A percentile compares a stretch with the other conserved stretches of the same genome.
Evolutionary conservation across 805 yeast genomes (phyloP).

Genomic region (Saccharomycopsis microspora): DNA sequence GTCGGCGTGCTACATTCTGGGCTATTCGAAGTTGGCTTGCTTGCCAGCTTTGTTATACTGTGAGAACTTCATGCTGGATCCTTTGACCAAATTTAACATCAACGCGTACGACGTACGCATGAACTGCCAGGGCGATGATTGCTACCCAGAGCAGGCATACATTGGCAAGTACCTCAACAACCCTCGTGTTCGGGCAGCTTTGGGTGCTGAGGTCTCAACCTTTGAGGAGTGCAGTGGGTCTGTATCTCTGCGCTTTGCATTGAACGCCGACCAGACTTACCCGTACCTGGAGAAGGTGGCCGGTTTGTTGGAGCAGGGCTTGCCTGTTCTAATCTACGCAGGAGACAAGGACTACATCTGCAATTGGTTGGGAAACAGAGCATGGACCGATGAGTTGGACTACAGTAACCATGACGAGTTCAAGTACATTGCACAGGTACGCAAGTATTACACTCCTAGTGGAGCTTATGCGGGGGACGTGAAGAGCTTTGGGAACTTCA

Average conservation of each 20-base stretch:
- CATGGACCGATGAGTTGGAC: slow-evolving; percentile 60
- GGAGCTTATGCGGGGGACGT: slow-evolving; percentile 46
- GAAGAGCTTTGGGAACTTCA: slow-evolving; percentile 57
- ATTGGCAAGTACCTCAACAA: slow-evolving; percentile 71
- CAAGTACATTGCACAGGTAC: slow-evolving; percentile 25
- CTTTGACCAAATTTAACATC: slow-evolving; percentile 74
- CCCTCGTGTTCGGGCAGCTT: slow-evolving; percentile 62
- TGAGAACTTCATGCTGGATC: slow-evolving; percentile 71
- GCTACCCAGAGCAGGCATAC: slow-evolving; percentile 71
- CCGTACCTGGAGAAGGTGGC: slow-evolving; percentile 75
- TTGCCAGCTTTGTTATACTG: slow-evolving; percentile 89
- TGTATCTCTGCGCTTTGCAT: slow-evolving; percentile 67
- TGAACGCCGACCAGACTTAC: slow-evolving; percentile 87
- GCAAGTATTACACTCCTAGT: slow-evolving; percentile 25
- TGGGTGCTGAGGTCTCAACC: slow-evolving; percentile 72
- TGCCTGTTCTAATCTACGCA: slow-evolving; percentile 81
- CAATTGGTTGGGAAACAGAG: slow-evolving; percentile 86
- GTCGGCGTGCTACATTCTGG: slow-evolving; percentile 49
- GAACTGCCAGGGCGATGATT: slow-evolving; percentile 56
- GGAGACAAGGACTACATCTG: slow-evolving; percentile 91
- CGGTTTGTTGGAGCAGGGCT: slow-evolving; percentile 39
- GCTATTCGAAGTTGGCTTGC: slow-evolving; percentile 29
- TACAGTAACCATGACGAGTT: slow-evolving; percentile 51
- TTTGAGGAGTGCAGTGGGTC: slow-evolving; percentile 71
- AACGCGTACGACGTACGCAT: slow-evolving; percentile 86